A percentile compares a stretch with the other conserved stretches of the same genome.
Evolutionary conservation across 129 eudicot genomes (phyloP).

Genomic region (Rutidosis leptorrhynchoides): DNA sequence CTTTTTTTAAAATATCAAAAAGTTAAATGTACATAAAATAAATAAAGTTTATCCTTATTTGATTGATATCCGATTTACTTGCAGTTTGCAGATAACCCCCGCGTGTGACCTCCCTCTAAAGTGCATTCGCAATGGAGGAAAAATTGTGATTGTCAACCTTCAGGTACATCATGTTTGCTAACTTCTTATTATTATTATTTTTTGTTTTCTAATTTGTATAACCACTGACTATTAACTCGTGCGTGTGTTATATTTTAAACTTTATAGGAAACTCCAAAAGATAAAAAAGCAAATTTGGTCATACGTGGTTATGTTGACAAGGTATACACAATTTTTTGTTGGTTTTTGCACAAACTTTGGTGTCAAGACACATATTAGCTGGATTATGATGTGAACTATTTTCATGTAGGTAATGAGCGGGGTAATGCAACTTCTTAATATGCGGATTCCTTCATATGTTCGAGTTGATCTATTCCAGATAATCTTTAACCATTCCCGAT

Average conservation of each 20-base stretch:
- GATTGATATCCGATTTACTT: neutral
- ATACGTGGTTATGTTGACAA: conserved; percentile 70
- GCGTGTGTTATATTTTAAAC: conserved; percentile 19
- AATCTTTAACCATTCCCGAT: conserved; percentile 39
- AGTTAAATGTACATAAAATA: conserved; percentile 1
- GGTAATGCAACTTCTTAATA: conserved; percentile 48
- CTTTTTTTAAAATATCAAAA: neutral
- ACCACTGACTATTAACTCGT: conserved; percentile 11
- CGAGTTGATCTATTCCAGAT: conserved; percentile 61
- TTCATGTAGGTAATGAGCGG: conserved; percentile 48
- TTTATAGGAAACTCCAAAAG: conserved; percentile 70
- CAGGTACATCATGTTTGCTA: conserved; percentile 50
- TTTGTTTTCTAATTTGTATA: conserved; percentile 1
- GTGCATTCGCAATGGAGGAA: conserved; percentile 61
- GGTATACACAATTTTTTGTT: conserved; percentile 35
- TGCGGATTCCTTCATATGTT: conserved; percentile 68
- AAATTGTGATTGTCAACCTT: conserved; percentile 70
- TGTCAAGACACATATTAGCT: neutral
- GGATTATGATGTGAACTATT: conserved; percentile 7
- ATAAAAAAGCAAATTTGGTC: conserved; percentile 66
- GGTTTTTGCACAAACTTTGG: neutral
- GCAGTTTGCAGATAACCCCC: conserved; percentile 89
- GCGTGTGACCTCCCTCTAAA: conserved; percentile 75
- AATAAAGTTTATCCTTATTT: neutral
- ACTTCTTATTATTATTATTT: neutral